Base-by-base conservation (phyloP, 345 rosid genomes). In the Raphanus sativus region DNA sequence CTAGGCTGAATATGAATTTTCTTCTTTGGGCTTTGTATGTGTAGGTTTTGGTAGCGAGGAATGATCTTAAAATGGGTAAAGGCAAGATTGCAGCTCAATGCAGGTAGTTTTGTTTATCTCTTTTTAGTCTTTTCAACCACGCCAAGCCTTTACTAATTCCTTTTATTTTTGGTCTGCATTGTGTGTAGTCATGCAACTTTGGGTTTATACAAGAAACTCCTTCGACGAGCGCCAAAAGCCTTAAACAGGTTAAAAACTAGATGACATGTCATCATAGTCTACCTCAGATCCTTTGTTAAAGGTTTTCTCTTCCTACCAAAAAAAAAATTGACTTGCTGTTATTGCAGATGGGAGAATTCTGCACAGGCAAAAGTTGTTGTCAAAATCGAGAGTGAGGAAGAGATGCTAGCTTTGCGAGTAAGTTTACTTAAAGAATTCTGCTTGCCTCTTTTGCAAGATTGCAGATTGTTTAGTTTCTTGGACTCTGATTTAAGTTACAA, bases 51-150 rank as follows among this genome's bases (percentile, higher is more conserved):
- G 92, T 93, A 62, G 99, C 88, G 72, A 85, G 99, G 80, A 93
- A 91, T 78, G 99, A 95, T 85, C 93, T 95, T 65, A 95, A 91
- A 85, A 95, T 93, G 99, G 99, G 99, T 63, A 93, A 95, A 83
- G 99, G 99, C 48, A 95, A 95, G 86, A 90, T 93, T 86, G 98
- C 97, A 17, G 97, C 99, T 45, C 98, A 95, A 65, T 95, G 99
- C 93, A 91, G 99, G 99, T 4, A 1, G 4, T 45, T 45, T 12
- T n/a, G n/a, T 1, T 13, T 38, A 38, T 42, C 50, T 42, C 50
- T n/a, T 11, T 38, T 11, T 11, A 42, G 50, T 42, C 29, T 26
- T 26, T 13, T 68, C 30, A 8, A 10, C 50, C 63, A 48, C 17
- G n/a, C 38, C 5, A 61, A 67, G 1, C 60, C 8, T 10, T 21